Percentiles rank a stretch among this genome's conserved stretches.
Conservation (phyloP, 805 yeast species). For the Pichia thaimueangensis region DNA sequence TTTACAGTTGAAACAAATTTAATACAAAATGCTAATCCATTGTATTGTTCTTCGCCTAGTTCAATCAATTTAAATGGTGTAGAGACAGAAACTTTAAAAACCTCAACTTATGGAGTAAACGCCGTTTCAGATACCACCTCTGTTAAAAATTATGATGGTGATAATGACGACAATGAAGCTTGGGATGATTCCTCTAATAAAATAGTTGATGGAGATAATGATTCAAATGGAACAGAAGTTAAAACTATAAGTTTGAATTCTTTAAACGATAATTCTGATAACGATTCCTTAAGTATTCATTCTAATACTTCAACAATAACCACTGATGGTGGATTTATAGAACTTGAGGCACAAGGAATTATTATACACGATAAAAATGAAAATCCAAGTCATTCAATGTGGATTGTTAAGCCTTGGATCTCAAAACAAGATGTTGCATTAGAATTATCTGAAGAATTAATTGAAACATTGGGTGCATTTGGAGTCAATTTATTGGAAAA, state of each 20-base stretch:
- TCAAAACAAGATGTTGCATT: constrained; percentile 56
- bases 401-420: constrained; percentile 79
- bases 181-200: background rate
- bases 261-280: constrained; percentile 14
- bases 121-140: too few relatives aligned
- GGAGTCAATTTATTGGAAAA: constrained; percentile 81
- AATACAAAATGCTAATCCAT: constrained; percentile 14
- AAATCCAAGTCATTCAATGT: constrained; percentile 77
- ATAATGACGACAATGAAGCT: too few relatives aligned
- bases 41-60: background rate
- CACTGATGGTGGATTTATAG: constrained; percentile 57
- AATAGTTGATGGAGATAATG: constrained; percentile 14
- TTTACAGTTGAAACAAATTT: constrained; percentile 45
- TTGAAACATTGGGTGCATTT: constrained; percentile 72
- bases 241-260: constrained; percentile 7
- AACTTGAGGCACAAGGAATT: constrained; percentile 92
- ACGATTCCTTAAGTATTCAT: constrained; percentile 24
- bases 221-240: constrained; percentile 14
- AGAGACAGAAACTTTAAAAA: too few relatives aligned
- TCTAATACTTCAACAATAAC: constrained; percentile 32
- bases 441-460: constrained; percentile 62
- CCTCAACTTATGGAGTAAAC: too few relatives aligned
- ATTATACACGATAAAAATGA: constrained; percentile 59
- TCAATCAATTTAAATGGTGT: too few relatives aligned
- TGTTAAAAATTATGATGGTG: too few relatives aligned